These are phyloP conservation scores for Boletus tylopilopsis DNA, from an alignment of 768 basidiomycete genomes.

Conservation along the genomic window DNA sequence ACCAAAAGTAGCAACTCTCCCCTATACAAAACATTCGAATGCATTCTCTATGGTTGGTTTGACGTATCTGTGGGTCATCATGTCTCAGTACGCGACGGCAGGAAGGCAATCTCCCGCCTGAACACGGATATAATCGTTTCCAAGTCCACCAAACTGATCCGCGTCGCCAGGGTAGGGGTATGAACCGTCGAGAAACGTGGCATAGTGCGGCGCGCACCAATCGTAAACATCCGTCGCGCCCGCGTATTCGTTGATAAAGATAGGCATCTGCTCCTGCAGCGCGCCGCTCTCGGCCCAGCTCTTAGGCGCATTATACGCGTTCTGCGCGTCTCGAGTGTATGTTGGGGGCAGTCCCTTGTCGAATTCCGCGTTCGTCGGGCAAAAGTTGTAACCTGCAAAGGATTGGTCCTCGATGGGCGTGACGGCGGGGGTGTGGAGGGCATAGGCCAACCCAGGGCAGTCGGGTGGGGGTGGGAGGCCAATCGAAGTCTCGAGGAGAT, in stretches of 20 bases:
- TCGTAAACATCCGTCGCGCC: slow-evolving; percentile 15
- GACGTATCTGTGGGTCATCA: neutral
- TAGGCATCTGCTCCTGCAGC: slow-evolving; percentile 20
- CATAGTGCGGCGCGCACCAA: slow-evolving; percentile 25
- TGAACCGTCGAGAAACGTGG: neutral
- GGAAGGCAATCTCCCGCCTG: slow-evolving; percentile 15
- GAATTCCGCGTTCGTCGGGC: slow-evolving; percentile 9
- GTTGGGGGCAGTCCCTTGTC: slow-evolving; percentile 4
- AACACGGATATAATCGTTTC: slow-evolving; percentile 15
- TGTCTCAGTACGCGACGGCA: slow-evolving; percentile 18
- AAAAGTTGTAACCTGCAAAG: slow-evolving; percentile 18
- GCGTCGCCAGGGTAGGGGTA: slow-evolving; percentile 9
- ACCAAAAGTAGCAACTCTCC: neutral
- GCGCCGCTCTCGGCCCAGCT: slow-evolving; percentile 24
- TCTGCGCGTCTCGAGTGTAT: slow-evolving; percentile 16
- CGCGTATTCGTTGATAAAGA: slow-evolving; percentile 29
- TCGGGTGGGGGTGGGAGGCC: slow-evolving; percentile 24
- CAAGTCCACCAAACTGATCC: slow-evolving; percentile 9
- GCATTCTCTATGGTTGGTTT: slow-evolving; percentile 2
- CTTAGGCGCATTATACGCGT: slow-evolving; percentile 25
- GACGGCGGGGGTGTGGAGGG: slow-evolving; percentile 22
- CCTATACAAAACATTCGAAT: neutral
- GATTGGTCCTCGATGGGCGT: slow-evolving; percentile 26
- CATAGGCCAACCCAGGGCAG: slow-evolving; percentile 22
- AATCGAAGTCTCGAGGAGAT: slow-evolving; percentile 32